Evolutionary conservation across 306 rosid species (phyloP).

Genomic region (Vicia sativa): DNA sequence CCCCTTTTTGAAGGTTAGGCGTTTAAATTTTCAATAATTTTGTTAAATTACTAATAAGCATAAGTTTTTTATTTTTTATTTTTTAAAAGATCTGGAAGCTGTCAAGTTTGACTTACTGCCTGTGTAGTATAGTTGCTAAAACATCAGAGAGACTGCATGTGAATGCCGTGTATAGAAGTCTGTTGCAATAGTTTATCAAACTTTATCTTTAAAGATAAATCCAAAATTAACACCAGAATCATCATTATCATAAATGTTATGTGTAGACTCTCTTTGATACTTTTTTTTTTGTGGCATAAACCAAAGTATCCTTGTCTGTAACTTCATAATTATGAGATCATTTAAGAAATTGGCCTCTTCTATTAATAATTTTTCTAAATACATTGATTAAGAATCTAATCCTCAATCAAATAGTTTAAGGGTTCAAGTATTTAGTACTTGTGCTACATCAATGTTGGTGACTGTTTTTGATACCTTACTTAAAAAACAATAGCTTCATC

Average conservation of each 20-base stretch:
- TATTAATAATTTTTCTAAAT: neutral
- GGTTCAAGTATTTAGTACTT: neutral
- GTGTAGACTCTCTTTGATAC: neutral
- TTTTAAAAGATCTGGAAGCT: neutral
- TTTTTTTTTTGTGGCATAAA: neutral
- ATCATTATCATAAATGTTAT: too few relatives aligned
- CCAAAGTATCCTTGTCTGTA: neutral
- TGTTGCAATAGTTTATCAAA: slow-evolving; percentile 8
- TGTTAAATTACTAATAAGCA: too few relatives aligned
- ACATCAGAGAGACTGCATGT: slow-evolving; percentile 26
- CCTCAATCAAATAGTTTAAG: neutral
- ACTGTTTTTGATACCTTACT: slow-evolving; percentile 6
- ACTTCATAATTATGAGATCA: neutral
- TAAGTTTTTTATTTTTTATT: too few relatives aligned
- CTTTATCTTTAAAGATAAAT: slow-evolving; percentile 1
- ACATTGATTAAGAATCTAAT: neutral
- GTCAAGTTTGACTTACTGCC: slow-evolving; percentile 1
- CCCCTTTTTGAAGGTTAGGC: neutral
- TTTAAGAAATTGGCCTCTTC: neutral
- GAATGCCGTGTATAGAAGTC: slow-evolving; percentile 16
- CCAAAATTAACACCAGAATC: neutral
- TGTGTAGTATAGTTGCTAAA: slow-evolving; percentile 6
- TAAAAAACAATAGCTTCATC: slow-evolving; percentile 18
- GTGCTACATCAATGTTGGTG: neutral
- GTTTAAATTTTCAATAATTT: neutral